phyloP scores from a whole-genome alignment of 306 rosid species.

The Ziziphus jujuba region DNA sequence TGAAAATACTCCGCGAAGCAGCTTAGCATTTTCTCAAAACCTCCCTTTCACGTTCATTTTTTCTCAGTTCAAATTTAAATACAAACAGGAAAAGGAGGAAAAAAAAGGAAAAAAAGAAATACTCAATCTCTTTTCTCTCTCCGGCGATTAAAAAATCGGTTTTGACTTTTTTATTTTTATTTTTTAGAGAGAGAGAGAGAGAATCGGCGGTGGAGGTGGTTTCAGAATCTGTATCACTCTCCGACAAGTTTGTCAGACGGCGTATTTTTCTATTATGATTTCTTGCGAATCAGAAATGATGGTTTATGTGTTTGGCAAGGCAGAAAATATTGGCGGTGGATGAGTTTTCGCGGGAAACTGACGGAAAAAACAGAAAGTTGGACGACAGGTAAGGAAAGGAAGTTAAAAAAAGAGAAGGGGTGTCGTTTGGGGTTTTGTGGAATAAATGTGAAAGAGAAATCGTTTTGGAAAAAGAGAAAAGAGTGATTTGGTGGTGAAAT shows the following conservation, averaged over 20 bases:
- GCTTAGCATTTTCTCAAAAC: no score
- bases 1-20: no score
- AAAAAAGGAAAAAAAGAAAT: not conserved
- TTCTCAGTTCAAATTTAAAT: not conserved
- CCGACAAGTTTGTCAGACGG: no score
- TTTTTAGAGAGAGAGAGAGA: not conserved
- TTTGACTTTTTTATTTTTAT: not conserved
- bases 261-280: no score
- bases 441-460: not conserved
- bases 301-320: not conserved
- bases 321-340: conserved; percentile 1
- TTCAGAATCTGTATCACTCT: no score
- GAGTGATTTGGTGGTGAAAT: conserved; percentile 29
- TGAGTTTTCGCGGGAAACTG: conserved; percentile 9
- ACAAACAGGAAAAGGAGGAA: not conserved
- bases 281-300: no score
- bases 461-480: not conserved
- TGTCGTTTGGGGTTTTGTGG: not conserved
- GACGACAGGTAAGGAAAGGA: not conserved
- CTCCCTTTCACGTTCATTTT: not conserved
- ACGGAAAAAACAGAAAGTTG: conserved; percentile 3
- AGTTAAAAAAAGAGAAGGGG: conserved; percentile 11
- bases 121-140: conserved; percentile 1
- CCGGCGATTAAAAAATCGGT: not conserved
- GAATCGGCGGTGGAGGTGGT: conserved; percentile 9